Conservation (phyloP, 768 basidiomycete species). For the Boletus sensibilis region DNA sequence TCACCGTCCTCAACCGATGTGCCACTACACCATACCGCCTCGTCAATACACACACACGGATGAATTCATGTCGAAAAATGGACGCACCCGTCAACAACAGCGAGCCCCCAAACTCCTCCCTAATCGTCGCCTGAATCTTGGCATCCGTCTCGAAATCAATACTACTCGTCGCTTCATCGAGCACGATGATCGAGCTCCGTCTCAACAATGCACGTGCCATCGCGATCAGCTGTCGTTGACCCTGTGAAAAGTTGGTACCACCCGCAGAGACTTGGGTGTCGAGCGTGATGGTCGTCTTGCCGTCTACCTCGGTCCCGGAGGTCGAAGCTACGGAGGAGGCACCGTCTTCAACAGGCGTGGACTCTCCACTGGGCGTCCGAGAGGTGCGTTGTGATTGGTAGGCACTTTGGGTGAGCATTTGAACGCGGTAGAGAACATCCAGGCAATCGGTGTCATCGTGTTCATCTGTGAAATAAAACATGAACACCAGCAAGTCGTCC, state of each 20-base stretch:
- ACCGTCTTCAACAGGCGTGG: conserved; percentile 43
- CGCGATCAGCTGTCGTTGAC: conserved; percentile 84
- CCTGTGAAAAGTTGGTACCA: conserved; percentile 89
- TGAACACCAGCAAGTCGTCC: neutral
- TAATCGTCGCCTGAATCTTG: conserved; percentile 86
- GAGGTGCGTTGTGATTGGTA: conserved; percentile 51
- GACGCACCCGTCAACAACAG: conserved; percentile 67
- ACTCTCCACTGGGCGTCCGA: conserved; percentile 43
- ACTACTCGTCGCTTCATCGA: conserved; percentile 84
- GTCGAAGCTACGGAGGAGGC: conserved; percentile 43
- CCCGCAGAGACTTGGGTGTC: conserved; percentile 82
- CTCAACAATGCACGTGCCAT: conserved; percentile 81
- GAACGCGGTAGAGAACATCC: conserved; percentile 80
- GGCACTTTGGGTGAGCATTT: conserved; percentile 59
- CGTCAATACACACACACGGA: neutral
- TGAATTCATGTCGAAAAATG: too few species aligned
- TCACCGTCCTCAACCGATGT: conserved; percentile 73
- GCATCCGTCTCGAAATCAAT: conserved; percentile 87
- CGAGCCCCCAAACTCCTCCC: conserved; percentile 78
- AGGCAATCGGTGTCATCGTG: conserved; percentile 77
- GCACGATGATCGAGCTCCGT: conserved; percentile 68
- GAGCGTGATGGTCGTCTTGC: conserved; percentile 57
- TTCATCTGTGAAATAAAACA: conserved; percentile 45
- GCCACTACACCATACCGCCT: conserved; percentile 42
- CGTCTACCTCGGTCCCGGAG: conserved; percentile 51